Evolutionary conservation across 257 asterid genomes (phyloP).

Genomic region (Solanum peruvianum): DNA sequence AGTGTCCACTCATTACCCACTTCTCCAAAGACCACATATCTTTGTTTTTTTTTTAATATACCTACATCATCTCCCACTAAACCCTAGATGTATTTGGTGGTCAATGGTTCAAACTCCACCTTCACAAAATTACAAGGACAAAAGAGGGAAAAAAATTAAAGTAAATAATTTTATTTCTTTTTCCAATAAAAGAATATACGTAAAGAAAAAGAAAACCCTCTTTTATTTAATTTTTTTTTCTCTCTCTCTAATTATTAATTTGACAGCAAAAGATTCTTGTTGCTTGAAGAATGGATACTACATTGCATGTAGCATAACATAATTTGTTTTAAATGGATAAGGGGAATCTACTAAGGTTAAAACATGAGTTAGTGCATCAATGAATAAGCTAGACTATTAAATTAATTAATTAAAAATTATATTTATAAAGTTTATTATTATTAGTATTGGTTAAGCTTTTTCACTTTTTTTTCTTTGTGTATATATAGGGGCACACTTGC

Average conservation of each 20-base stretch:
- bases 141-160: background rate
- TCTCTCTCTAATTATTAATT: background rate
- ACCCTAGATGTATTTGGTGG: slow-evolving; percentile 26
- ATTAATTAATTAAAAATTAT: background rate
- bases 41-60: background rate
- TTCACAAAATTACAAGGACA: slow-evolving; percentile 12
- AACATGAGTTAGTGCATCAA: slow-evolving; percentile 27
- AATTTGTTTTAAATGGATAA: slow-evolving; percentile 24
- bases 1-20: slow-evolving; percentile 63
- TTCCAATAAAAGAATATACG: background rate
- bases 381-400: slow-evolving; percentile 9
- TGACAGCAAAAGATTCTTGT: slow-evolving; percentile 19
- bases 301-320: background rate
- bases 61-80: slow-evolving; percentile 54
- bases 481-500: slow-evolving; percentile 18
- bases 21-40: slow-evolving; percentile 14
- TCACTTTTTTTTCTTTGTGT: slow-evolving; percentile 1
- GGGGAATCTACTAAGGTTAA: slow-evolving; percentile 29
- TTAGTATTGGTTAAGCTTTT: background rate
- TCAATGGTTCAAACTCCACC: slow-evolving; percentile 35
- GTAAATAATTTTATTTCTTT: background rate
- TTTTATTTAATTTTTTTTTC: background rate
- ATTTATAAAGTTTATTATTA: background rate
- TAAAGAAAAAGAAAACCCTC: background rate
- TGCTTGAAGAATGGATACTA: slow-evolving; percentile 11